These are phyloP conservation scores for Botryotinia narcissicola DNA, from an alignment of 2,329 filamentous ascomycete species.

Conservation along the genomic window DNA sequence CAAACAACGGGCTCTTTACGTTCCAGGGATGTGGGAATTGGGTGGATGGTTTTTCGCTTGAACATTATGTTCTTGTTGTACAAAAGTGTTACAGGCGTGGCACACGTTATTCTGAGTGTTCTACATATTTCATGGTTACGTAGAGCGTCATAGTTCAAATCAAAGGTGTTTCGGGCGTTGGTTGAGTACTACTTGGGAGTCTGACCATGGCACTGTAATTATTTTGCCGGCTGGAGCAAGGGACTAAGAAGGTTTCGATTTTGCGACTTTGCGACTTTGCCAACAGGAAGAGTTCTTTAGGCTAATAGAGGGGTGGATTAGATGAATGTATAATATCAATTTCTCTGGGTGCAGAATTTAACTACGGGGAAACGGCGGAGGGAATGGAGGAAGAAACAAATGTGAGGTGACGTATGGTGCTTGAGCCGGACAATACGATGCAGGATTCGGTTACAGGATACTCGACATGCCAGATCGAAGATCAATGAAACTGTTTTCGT, in stretches of 20 bases:
- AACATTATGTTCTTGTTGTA: background rate
- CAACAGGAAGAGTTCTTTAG: background rate
- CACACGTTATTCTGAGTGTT: background rate
- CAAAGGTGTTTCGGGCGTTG: background rate
- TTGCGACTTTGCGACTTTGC: background rate
- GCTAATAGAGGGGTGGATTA: background rate
- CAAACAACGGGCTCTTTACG: slow-evolving; percentile 62
- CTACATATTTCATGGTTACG: background rate
- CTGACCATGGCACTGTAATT: background rate
- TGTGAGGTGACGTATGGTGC: background rate
- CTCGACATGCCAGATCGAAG: background rate
- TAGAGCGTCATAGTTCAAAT: background rate
- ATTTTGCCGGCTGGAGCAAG: background rate
- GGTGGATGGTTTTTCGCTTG: slow-evolving; percentile 72
- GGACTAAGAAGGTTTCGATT: background rate
- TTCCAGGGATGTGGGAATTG: slow-evolving; percentile 71
- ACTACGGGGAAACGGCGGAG: background rate
- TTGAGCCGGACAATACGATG: background rate
- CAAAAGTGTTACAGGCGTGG: background rate
- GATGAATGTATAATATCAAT: background rate
- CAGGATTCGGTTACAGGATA: background rate
- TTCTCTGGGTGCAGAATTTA: background rate
- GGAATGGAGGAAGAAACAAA: background rate
- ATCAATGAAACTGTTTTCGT: background rate
- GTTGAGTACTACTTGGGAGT: background rate